Evolutionary conservation across 768 basidiomycete species (phyloP).

Genomic region (Calocybe indica): DNA sequence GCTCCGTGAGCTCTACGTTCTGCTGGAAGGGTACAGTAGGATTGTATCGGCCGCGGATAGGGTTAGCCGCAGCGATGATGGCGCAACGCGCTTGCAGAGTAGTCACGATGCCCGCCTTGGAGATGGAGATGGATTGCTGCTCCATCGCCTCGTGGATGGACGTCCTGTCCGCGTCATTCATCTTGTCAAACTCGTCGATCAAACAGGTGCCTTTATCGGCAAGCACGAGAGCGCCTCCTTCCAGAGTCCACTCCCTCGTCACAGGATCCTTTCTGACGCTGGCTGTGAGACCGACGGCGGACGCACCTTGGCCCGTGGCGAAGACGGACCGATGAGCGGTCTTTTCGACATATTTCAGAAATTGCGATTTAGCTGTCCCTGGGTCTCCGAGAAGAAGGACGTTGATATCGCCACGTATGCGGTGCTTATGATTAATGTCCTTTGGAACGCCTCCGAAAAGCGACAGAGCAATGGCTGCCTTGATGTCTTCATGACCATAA

Average conservation of each 20-base stretch:
- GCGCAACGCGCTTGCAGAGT: conserved; percentile 96
- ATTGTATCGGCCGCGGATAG: conserved; percentile 94
- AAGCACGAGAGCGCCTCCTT: conserved; percentile 96
- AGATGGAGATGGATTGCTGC: conserved; percentile 98
- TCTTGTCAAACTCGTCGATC: conserved; percentile 99
- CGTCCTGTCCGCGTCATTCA: conserved; percentile 97
- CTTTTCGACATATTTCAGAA: conserved; percentile 98
- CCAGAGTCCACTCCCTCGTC: conserved; percentile 96
- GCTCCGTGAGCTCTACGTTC: conserved; percentile 97
- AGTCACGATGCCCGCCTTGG: conserved; percentile 99
- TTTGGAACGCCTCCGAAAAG: conserved; percentile 93
- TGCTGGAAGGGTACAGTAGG: conserved; percentile 98
- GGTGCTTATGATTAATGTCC: conserved; percentile 94
- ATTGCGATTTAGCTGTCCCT: conserved; percentile 98
- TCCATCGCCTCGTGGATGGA: conserved; percentile 99
- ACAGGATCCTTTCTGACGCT: conserved; percentile 98
- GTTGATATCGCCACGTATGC: conserved; percentile 97
- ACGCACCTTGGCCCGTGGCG: conserved; percentile 97
- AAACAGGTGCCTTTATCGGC: conserved; percentile 97
- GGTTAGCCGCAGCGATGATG: conserved; percentile 97
- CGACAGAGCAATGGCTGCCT: conserved; percentile 92
- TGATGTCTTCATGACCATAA: conserved; percentile 99
- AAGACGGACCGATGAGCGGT: conserved; percentile 97
- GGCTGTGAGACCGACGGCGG: conserved; percentile 96
- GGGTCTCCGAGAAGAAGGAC: conserved; percentile 95